Base-by-base conservation (phyloP, 1,284 basidiomycete species). In the Tilletia horrida region DNA sequence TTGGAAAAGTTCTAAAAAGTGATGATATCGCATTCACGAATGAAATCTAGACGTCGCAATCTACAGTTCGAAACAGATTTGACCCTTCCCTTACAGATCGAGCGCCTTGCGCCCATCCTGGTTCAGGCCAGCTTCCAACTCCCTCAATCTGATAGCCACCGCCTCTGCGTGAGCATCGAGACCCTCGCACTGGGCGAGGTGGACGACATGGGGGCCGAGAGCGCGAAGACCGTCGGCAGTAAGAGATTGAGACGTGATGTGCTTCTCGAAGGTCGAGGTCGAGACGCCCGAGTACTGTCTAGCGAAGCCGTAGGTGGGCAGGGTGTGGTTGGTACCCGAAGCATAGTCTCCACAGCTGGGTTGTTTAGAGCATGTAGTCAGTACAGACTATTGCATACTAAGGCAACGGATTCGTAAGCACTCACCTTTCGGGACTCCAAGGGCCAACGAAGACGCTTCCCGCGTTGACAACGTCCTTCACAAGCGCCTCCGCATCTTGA, bases 201-300 rank as follows among this genome's bases (percentile, higher is more conserved):
- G 91, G 27, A 88, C 90, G 4, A 98, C 96, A 14, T 91, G 86
- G 9, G 95, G 94, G 2, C 96, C 96, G 25, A 99, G 86, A 2
- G 81, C 85, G 73, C 85, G 85, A 65, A 99, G 84, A 6, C 96
- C 96, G 21, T 88, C 88, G 16, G 85, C 83, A 3, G 92, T 91
- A 31, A 98, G 87, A 78, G 93, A 90, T 82, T 98, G 96, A 8
- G 91, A 91, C 6, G 96, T 99, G 79, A 98, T 97, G 83, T 97
- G 91, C 84, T 99, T 99, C 83, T 97, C 93, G 89, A 98, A 99
- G 1, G 93, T 93, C 23, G 88, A 85, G 0, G 95, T 97, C 84
- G 96, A 97, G 75, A 99, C 96, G 18, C 96, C 96, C 73, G 92
- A 94, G 85, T 96, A 98, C 82, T 97, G 94, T 66, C 93, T 89